phyloP scores from a whole-genome alignment of 2,329 filamentous ascomycete species.

The Sporothrix luriei region DNA sequence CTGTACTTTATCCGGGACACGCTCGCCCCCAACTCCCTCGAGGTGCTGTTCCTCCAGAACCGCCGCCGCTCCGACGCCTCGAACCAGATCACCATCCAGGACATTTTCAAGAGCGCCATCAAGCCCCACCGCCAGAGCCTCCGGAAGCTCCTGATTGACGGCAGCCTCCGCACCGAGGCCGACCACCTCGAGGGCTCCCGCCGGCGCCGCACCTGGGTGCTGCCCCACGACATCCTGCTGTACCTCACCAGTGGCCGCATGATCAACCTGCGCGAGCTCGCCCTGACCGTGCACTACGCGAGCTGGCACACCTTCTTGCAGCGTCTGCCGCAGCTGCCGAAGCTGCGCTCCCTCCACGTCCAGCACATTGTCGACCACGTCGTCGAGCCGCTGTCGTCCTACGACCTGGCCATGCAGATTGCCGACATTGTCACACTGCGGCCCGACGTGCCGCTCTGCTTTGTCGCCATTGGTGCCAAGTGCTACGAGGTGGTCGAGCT shows the following conservation, averaged over 20 bases:
- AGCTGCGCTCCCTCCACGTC: slow-evolving; percentile 58
- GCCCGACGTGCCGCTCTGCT: slow-evolving; percentile 75
- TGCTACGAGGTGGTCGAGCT: slow-evolving; percentile 81
- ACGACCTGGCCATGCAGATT: slow-evolving; percentile 74
- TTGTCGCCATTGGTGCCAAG: slow-evolving; percentile 73
- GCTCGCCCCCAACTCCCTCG: slow-evolving; percentile 75
- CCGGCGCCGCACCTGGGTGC: slow-evolving; percentile 70
- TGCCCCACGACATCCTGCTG: slow-evolving; percentile 67
- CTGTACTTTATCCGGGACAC: slow-evolving; percentile 77
- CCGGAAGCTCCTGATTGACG: slow-evolving; percentile 73
- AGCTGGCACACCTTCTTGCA: slow-evolving; percentile 85
- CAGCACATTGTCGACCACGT: slow-evolving; percentile 38
- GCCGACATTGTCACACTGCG: slow-evolving; percentile 76
- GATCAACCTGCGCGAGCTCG: slow-evolving; percentile 69
- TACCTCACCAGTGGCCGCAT: slow-evolving; percentile 79
- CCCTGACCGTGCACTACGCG: slow-evolving; percentile 70
- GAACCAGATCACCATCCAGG: slow-evolving; percentile 64
- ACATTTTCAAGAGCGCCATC: slow-evolving; percentile 70
- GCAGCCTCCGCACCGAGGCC: slow-evolving; percentile 55
- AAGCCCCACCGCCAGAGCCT: slow-evolving; percentile 71
- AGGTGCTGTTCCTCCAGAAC: slow-evolving; percentile 77
- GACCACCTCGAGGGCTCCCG: slow-evolving; percentile 42
- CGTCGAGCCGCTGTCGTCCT: slow-evolving; percentile 53
- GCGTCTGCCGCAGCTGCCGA: slow-evolving; percentile 68
- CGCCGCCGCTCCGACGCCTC: slow-evolving; percentile 51